These are phyloP conservation scores for Nemania serpens DNA, from an alignment of 2,329 filamentous ascomycete genomes.

Conservation along the genomic window DNA sequence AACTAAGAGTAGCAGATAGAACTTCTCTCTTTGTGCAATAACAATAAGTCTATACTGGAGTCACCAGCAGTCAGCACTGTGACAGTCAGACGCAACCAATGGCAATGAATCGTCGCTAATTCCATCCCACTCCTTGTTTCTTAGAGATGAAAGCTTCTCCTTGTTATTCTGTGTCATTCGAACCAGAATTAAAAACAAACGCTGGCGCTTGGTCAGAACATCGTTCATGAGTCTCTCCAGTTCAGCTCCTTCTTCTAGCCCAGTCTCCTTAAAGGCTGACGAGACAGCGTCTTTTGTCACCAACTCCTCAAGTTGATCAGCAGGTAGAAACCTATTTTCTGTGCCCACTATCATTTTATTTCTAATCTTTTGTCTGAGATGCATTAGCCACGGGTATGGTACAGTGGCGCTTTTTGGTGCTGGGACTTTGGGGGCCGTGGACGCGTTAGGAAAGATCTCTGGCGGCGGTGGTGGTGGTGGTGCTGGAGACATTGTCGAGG, in stretches of 20 bases:
- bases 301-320: not conserved
- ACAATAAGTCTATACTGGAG: too few species aligned
- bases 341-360: too few species aligned
- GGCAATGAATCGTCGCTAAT: slow-evolving; percentile 1
- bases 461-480: not conserved
- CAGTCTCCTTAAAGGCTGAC: slow-evolving; percentile 1
- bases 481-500: not conserved
- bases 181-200: slow-evolving; percentile 6
- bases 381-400: not conserved
- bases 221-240: not conserved
- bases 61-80: too few species aligned
- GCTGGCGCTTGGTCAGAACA: not conserved
- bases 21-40: too few species aligned
- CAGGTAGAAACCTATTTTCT: not conserved
- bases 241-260: not conserved
- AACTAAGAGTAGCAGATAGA: too few species aligned
- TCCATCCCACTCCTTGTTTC: not conserved
- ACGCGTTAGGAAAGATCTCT: not conserved
- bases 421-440: not conserved
- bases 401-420: not conserved
- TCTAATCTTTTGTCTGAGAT: not conserved
- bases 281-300: not conserved
- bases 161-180: not conserved
- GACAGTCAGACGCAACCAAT: not conserved
- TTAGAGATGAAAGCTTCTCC: slow-evolving; percentile 6